Evolutionary conservation across 2,329 filamentous ascomycete genomes (phyloP).

Genomic region (Epichloe gansuensis): DNA sequence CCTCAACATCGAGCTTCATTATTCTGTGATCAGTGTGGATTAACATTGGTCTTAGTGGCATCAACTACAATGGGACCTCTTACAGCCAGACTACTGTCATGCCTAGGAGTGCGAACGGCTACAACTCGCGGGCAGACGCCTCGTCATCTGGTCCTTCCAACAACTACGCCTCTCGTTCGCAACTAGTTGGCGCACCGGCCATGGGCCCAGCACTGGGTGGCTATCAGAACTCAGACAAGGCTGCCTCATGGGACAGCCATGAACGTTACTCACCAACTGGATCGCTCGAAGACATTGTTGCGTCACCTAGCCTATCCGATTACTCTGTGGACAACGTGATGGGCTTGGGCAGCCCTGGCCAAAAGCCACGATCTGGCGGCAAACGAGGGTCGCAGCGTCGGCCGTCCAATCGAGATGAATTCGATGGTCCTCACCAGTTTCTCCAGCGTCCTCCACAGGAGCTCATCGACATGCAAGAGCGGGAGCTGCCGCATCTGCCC

Average conservation of each 20-base stretch:
- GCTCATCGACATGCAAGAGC: slow-evolving; percentile 63
- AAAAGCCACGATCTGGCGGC: slow-evolving; percentile 32
- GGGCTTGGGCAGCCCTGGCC: slow-evolving; percentile 25
- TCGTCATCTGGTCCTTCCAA: slow-evolving; percentile 25
- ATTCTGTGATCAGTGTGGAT: slow-evolving; percentile 1
- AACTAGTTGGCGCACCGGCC: slow-evolving; percentile 27
- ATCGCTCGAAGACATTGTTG: slow-evolving; percentile 46
- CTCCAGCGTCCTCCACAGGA: slow-evolving; percentile 60
- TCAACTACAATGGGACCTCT: slow-evolving; percentile 27
- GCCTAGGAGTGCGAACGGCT: slow-evolving; percentile 17
- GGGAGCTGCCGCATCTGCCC: slow-evolving; percentile 69
- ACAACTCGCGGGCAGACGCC: slow-evolving; percentile 27
- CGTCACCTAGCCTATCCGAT: slow-evolving; percentile 48
- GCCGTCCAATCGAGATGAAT: slow-evolving; percentile 75
- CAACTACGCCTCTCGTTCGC: slow-evolving; percentile 29
- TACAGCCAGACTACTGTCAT: slow-evolving; percentile 16
- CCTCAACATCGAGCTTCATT: background rate
- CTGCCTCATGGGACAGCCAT: slow-evolving; percentile 23
- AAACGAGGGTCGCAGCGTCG: slow-evolving; percentile 50
- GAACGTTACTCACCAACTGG: slow-evolving; percentile 44
- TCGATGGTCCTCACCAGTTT: slow-evolving; percentile 77
- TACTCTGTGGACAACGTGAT: slow-evolving; percentile 43
- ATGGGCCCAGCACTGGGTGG: slow-evolving; percentile 19
- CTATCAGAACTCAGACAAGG: slow-evolving; percentile 25
- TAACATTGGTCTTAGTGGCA: slow-evolving; percentile 29